phyloP scores from a whole-genome alignment of 2,329 filamentous ascomycete species.

The Talaromyces albobiverticillius region DNA sequence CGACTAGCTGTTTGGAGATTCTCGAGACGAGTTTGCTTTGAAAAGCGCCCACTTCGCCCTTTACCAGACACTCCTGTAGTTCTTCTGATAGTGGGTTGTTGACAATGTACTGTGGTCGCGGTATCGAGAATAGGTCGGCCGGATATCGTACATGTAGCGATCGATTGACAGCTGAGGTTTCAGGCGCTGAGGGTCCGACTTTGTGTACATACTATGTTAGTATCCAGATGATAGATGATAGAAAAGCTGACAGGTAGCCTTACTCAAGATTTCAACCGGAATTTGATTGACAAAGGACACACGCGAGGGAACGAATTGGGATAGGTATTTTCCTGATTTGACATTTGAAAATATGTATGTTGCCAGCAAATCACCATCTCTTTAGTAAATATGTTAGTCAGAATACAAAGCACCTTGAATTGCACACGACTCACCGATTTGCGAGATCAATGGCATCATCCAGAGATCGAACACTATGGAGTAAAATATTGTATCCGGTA shows the following conservation, averaged over 20 bases:
- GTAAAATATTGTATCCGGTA: slow-evolving; percentile 40
- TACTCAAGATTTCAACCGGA: slow-evolving; percentile 52
- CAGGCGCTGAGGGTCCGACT: slow-evolving; percentile 2
- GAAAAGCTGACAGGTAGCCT: slow-evolving; percentile 21
- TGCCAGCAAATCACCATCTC: slow-evolving; percentile 38
- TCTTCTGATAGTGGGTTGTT: background rate
- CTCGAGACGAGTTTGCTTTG: too few relatives aligned
- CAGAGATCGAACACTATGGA: slow-evolving; percentile 50
- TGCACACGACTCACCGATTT: slow-evolving; percentile 32
- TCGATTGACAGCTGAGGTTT: slow-evolving; percentile 39
- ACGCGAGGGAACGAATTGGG: slow-evolving; percentile 53
- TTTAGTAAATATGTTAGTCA: too few relatives aligned
- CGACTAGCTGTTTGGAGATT: too few relatives aligned
- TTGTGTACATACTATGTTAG: background rate
- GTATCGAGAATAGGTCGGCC: slow-evolving; percentile 43
- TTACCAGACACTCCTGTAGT: too few relatives aligned
- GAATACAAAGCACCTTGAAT: too few relatives aligned
- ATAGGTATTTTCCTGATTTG: slow-evolving; percentile 56
- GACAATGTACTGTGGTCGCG: slow-evolving; percentile 43
- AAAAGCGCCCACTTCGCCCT: too few relatives aligned
- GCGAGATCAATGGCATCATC: slow-evolving; percentile 55
- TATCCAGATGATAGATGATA: background rate
- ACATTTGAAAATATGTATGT: slow-evolving; percentile 54
- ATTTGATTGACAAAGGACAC: slow-evolving; percentile 58
- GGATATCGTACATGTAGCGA: slow-evolving; percentile 40